Evolutionary conservation across 768 basidiomycete genomes (phyloP).

Genomic region (Lentinula sp.): DNA sequence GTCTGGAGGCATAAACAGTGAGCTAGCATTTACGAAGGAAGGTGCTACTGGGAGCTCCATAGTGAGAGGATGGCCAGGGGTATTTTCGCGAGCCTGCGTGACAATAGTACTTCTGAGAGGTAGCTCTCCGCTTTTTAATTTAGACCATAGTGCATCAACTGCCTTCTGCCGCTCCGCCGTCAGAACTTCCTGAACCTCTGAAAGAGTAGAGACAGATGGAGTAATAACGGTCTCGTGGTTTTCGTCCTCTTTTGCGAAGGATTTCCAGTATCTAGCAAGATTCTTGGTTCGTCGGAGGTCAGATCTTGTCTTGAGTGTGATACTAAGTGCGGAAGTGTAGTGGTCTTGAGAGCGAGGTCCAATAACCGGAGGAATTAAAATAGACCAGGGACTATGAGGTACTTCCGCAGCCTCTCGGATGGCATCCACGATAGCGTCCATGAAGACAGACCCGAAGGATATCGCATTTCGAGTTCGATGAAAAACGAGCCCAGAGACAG

Average conservation of each 20-base stretch:
- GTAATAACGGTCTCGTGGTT: slow-evolving; percentile 5
- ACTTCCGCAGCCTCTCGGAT: slow-evolving; percentile 21
- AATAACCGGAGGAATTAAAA: slow-evolving; percentile 17
- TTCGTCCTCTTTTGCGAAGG: slow-evolving; percentile 17
- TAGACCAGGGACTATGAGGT: slow-evolving; percentile 18
- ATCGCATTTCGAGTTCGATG: slow-evolving; percentile 6
- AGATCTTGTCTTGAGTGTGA: slow-evolving; percentile 21
- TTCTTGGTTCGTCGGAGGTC: slow-evolving; percentile 24
- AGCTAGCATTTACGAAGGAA: neutral
- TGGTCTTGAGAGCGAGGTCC: slow-evolving; percentile 22
- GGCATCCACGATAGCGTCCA: slow-evolving; percentile 22
- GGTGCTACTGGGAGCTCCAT: neutral
- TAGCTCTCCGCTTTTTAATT: slow-evolving; percentile 7
- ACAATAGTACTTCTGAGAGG: slow-evolving; percentile 8
- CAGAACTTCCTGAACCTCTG: slow-evolving; percentile 4
- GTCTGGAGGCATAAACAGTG: neutral
- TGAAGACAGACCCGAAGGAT: slow-evolving; percentile 14
- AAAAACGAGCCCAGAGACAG: neutral
- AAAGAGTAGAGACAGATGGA: slow-evolving; percentile 10
- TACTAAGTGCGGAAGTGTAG: slow-evolving; percentile 25
- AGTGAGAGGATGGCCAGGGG: neutral
- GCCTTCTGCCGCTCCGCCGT: slow-evolving; percentile 1
- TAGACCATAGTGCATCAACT: slow-evolving; percentile 18
- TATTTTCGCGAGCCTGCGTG: slow-evolving; percentile 2
- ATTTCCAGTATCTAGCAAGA: slow-evolving; percentile 27